Evolutionary conservation across 108 stramenopile genomes (phyloP).

Genomic region (Schizochytrium sp.): DNA sequence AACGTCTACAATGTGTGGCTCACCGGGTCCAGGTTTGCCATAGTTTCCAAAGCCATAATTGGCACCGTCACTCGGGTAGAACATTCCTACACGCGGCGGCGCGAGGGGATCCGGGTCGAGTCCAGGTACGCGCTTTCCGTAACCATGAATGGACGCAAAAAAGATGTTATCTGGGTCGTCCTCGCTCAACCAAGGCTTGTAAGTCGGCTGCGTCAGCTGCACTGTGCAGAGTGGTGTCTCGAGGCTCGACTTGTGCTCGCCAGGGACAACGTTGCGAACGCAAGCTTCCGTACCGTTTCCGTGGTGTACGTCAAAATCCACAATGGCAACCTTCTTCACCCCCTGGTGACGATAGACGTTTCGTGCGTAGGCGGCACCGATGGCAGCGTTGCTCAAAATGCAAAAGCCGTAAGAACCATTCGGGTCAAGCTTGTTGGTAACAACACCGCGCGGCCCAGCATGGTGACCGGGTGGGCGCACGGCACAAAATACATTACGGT

Average conservation of each 20-base stretch:
- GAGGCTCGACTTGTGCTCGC: constrained; percentile 79
- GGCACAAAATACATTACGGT: constrained; percentile 87
- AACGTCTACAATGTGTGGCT: constrained; percentile 49
- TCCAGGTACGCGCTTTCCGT: constrained; percentile 74
- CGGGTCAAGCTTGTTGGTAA: constrained; percentile 43
- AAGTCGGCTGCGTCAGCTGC: constrained; percentile 77
- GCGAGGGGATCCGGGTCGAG: constrained; percentile 41
- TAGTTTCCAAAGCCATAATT: constrained; percentile 34
- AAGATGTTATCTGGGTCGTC: constrained; percentile 89
- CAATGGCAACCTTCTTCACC: constrained; percentile 72
- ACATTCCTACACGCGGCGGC: constrained; percentile 59
- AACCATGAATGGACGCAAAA: constrained; percentile 91
- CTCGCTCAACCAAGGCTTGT: constrained; percentile 91
- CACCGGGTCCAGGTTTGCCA: background rate
- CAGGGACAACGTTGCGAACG: constrained; percentile 82
- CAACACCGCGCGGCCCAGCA: constrained; percentile 88
- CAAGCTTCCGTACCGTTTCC: constrained; percentile 79
- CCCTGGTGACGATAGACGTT: constrained; percentile 72
- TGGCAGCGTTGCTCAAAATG: constrained; percentile 97
- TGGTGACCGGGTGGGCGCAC: constrained; percentile 99
- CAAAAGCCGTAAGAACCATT: constrained; percentile 93
- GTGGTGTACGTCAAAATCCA: constrained; percentile 80
- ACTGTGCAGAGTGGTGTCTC: constrained; percentile 85
- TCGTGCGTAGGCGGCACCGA: constrained; percentile 96
- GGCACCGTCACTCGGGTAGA: constrained; percentile 49